phyloP scores from a whole-genome alignment of 306 rosid genomes.

The Fragaria vesca region DNA sequence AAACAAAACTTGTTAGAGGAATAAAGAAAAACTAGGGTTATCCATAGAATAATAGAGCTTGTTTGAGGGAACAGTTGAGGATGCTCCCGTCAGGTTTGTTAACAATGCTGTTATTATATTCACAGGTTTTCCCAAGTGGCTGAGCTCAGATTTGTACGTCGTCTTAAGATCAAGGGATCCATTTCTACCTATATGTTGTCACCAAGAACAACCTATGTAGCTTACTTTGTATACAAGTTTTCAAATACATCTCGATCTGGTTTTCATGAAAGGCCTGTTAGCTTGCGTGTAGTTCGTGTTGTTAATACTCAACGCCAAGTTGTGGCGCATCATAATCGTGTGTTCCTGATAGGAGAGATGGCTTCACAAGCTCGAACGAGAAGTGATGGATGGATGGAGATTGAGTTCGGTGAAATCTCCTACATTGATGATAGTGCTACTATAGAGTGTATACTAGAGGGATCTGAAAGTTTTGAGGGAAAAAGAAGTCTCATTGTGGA shows the following conservation, averaged over 20 bases:
- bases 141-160: not conserved
- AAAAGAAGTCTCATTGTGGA: not conserved
- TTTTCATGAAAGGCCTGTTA: not conserved
- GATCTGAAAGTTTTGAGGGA: not conserved
- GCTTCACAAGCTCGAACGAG: not conserved
- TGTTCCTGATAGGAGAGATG: not conserved
- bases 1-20: too few relatives aligned
- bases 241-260: not conserved
- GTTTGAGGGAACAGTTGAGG: not conserved
- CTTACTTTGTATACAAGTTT: not conserved
- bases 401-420: not conserved
- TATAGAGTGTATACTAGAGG: not conserved
- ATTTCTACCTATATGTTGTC: not conserved
- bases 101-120: not conserved
- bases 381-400: not conserved
- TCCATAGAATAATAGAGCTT: not conserved
- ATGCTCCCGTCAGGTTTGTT: not conserved
- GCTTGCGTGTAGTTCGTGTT: not conserved
- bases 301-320: not conserved
- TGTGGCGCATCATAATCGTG: not conserved
- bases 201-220: not conserved
- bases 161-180: not conserved
- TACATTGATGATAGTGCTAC: not conserved
- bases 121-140: not conserved
- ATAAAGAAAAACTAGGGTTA: too few relatives aligned